Conservation (phyloP, 108 stramenopile genomes). For the Skeletonema menzelii region DNA sequence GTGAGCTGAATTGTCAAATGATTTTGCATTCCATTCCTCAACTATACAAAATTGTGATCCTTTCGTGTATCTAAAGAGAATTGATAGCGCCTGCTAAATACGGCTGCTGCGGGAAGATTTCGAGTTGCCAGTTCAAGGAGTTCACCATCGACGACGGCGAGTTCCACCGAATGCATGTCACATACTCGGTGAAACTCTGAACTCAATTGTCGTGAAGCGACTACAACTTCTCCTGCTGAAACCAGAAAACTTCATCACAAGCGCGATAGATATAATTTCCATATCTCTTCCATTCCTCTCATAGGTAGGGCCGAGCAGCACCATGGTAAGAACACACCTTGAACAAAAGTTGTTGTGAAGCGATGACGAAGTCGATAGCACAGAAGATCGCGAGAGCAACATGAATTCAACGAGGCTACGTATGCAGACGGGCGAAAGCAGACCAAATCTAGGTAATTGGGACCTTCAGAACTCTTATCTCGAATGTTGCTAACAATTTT, state of each 20-base stretch:
- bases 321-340: conserved; percentile 1
- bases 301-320: not conserved
- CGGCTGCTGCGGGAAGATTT: not conserved
- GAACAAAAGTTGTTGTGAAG: not conserved
- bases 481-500: not conserved
- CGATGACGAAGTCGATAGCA: conserved; percentile 1
- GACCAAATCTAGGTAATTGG: not conserved
- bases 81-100: not conserved
- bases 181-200: not conserved
- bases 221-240: not conserved
- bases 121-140: not conserved
- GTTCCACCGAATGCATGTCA: not conserved
- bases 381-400: not conserved
- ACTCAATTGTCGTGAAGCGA: not conserved
- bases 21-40: not conserved
- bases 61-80: not conserved
- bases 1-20: not conserved
- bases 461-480: not conserved
- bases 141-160: not conserved
- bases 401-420: conserved; percentile 2
- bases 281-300: not conserved
- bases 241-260: not conserved
- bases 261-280: not conserved
- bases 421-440: not conserved
- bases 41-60: not conserved